Conservation (phyloP, 768 basidiomycete genomes). For the Fomitopsis pulvina region DNA sequence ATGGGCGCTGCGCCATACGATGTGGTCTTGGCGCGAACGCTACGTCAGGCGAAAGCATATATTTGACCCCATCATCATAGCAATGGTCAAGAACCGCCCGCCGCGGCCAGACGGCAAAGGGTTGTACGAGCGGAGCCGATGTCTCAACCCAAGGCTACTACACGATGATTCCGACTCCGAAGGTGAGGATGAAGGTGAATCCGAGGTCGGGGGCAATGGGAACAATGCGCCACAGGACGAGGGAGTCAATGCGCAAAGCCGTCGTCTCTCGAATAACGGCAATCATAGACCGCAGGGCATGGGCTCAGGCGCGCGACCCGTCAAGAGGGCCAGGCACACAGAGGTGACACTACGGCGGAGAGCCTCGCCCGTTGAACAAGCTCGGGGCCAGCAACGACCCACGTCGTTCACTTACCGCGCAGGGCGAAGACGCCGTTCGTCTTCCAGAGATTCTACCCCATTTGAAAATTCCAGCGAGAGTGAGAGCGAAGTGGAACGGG, state of each 20-base stretch:
- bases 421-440: background rate
- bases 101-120: constrained; percentile 14
- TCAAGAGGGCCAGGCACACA: constrained; percentile 1
- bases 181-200: background rate
- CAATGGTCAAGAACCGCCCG: constrained; percentile 7
- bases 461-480: background rate
- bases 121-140: constrained; percentile 1
- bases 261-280: background rate
- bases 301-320: background rate
- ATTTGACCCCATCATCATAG: constrained; percentile 35
- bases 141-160: background rate
- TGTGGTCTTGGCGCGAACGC: constrained; percentile 82
- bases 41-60: constrained; percentile 70
- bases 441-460: background rate
- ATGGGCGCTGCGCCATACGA: constrained; percentile 74
- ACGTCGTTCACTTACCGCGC: background rate
- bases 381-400: background rate
- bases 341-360: background rate
- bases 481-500: background rate
- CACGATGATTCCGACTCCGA: background rate
- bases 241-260: background rate
- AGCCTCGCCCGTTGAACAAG: background rate
- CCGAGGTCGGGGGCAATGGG: background rate
- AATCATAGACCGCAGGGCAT: background rate
- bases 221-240: background rate